Percentiles rank a stretch among this genome's conserved stretches.
Conservation (phyloP, 108 stramenopile species). For the Cyclotella baltica region DNA sequence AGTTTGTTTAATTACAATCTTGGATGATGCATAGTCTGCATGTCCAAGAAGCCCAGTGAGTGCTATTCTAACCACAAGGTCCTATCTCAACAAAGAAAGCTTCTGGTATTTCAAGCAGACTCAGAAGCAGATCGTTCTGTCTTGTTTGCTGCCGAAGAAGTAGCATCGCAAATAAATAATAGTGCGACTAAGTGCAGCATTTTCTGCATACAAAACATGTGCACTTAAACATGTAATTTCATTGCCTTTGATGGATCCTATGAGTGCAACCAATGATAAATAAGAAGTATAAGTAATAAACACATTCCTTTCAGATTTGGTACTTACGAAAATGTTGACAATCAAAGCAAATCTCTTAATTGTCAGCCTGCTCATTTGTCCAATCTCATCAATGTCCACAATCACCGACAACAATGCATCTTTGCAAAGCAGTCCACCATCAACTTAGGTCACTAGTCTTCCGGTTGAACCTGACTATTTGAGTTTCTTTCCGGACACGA, state of each 20-base stretch:
- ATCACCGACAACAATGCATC: slow-evolving; percentile 49
- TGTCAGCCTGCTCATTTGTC: neutral
- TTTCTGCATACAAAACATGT: slow-evolving; percentile 28
- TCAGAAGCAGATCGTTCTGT: slow-evolving; percentile 29
- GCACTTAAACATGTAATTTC: slow-evolving; percentile 15
- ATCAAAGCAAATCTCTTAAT: too few species aligned
- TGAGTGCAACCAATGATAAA: too few species aligned
- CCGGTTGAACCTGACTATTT: slow-evolving; percentile 35
- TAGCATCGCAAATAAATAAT: slow-evolving; percentile 10
- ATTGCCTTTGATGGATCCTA: too few species aligned
- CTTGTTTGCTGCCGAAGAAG: slow-evolving; percentile 1
- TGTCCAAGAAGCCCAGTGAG: slow-evolving; percentile 19
- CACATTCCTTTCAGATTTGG: too few species aligned
- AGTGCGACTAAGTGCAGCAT: slow-evolving; percentile 18
- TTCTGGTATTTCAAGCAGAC: slow-evolving; percentile 24
- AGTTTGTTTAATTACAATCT: neutral
- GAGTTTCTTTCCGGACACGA: slow-evolving; percentile 43
- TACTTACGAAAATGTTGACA: too few species aligned
- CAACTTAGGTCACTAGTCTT: slow-evolving; percentile 24
- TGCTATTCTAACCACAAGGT: too few species aligned
- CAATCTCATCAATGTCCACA: slow-evolving; percentile 30
- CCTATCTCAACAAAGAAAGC: slow-evolving; percentile 37
- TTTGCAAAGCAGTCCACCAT: slow-evolving; percentile 46
- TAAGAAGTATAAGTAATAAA: too few species aligned
- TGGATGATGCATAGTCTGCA: slow-evolving; percentile 30